A percentile compares a stretch with the other conserved stretches of the same genome.
These are phyloP conservation scores for Bidens hawaiensis DNA, from an alignment of 140 eudicot genomes.

Conservation along the genomic window DNA sequence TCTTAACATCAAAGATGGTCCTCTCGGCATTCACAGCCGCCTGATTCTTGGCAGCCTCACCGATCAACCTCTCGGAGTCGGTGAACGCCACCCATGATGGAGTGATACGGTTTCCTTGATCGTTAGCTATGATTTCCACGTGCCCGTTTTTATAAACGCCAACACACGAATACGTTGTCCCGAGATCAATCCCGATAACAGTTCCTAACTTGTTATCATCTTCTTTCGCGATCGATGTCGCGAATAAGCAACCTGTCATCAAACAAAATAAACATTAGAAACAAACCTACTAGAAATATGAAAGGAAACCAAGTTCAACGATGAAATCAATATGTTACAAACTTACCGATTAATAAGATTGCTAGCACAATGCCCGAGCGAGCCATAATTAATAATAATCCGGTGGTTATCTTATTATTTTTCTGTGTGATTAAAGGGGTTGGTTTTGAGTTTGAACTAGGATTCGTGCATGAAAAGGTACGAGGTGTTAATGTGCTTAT, in stretches of 20 bases:
- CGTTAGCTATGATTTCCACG: slow-evolving; percentile 76
- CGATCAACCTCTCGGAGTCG: slow-evolving; percentile 59
- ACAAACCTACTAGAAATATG: too few species aligned
- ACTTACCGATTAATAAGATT: neutral
- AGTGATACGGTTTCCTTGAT: slow-evolving; percentile 84
- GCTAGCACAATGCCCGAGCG: neutral
- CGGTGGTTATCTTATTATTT: too few species aligned
- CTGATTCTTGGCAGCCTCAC: slow-evolving; percentile 86
- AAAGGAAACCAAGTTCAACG: neutral
- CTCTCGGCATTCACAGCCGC: slow-evolving; percentile 64
- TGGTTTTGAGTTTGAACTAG: neutral
- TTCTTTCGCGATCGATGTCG: slow-evolving; percentile 50
- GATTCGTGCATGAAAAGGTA: neutral
- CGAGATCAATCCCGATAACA: slow-evolving; percentile 70
- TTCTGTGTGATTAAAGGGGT: neutral
- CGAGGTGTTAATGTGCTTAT: too few species aligned
- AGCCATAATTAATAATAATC: too few species aligned
- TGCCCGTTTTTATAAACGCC: slow-evolving; percentile 77
- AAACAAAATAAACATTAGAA: slow-evolving; percentile 1
- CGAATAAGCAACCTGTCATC: slow-evolving; percentile 51
- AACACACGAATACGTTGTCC: slow-evolving; percentile 75
- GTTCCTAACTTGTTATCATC: slow-evolving; percentile 59
- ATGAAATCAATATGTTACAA: neutral
- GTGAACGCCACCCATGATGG: slow-evolving; percentile 88
- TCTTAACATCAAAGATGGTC: slow-evolving; percentile 70